These are phyloP conservation scores for Penicillium sp. DNA, from an alignment of 2,329 filamentous ascomycete species.

Conservation along the genomic window DNA sequence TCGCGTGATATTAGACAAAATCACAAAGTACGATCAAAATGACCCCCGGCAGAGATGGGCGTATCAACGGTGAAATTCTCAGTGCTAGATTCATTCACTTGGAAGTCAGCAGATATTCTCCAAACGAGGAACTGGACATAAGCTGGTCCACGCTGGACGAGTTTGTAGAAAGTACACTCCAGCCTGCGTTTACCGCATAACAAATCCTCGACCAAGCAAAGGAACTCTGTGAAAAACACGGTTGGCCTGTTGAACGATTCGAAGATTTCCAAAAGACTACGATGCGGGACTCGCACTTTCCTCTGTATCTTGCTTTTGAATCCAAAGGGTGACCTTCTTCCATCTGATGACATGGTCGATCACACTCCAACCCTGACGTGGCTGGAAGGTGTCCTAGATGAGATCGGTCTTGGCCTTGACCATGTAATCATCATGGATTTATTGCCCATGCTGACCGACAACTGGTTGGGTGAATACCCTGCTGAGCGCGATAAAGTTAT, in stretches of 20 bases:
- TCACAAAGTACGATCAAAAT: neutral
- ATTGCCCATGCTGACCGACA: neutral
- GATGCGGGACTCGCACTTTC: neutral
- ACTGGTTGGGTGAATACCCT: neutral
- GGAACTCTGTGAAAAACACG: neutral
- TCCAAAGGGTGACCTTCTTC: neutral
- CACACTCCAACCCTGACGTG: neutral
- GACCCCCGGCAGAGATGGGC: neutral
- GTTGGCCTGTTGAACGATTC: neutral
- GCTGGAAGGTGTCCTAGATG: neutral
- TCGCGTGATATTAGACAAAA: neutral
- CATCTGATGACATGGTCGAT: neutral
- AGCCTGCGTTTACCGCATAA: neutral
- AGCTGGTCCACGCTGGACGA: neutral
- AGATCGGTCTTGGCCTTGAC: neutral
- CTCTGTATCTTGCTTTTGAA: neutral
- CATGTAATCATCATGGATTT: neutral
- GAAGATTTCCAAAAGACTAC: neutral
- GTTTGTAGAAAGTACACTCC: neutral
- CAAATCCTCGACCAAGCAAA: neutral
- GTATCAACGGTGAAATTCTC: neutral
- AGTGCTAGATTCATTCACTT: neutral
- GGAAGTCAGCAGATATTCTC: neutral
- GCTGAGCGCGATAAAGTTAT: neutral
- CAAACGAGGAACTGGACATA: neutral